Evolutionary conservation across 441 rosid genomes (phyloP), one percentile per base, ranked within the genome.

Genomic region (Pelargonium exstipulatum): DNA sequence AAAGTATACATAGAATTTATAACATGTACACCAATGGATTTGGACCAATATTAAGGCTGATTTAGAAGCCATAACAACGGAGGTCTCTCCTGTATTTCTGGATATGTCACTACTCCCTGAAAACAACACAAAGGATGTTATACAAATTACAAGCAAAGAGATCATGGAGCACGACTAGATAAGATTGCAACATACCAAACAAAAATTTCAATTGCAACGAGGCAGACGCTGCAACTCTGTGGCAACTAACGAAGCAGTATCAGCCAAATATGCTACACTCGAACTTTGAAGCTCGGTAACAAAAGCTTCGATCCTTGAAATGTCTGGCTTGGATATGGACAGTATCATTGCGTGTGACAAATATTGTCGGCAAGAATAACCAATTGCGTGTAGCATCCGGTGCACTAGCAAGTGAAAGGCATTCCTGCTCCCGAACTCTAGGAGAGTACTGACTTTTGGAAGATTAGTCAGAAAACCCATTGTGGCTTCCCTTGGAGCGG

Each of bases 401-500:
- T 32, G 87, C 85, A 94, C 67, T 73, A 86, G 70, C 64, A 86
- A 77, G 53, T 73, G 66, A 8, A 87, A 77, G 10, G 24, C 67
- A 51, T 78, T 80, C 77, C 69, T 85, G 32, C 67, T 79, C 87
- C 92, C 83, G 10, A 85, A 77, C 73, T 87, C 95, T 0, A 91
- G 92, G 71, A 94, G 79, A 1, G 73, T 77, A 22, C 78, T 82
- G 60, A 90, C 87, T 82, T 84, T 94, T 4, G 86, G 75, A 77
- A 94, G 96, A 81, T 88, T 90, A 71, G 97, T 87, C 26, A 94
- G 80, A 73, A 94, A 83, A 17, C 95, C 87, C 6, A 89, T 85
- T 26, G 96, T 87, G 71, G 94, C 97, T 83, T 94, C 99, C 76
- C 99, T 87, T 5, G 96, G 94, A 79, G 96, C 94, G 17, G 86